Conservation (phyloP, 2,329 filamentous ascomycete species). For the Paraconiothyrium brasiliense region DNA sequence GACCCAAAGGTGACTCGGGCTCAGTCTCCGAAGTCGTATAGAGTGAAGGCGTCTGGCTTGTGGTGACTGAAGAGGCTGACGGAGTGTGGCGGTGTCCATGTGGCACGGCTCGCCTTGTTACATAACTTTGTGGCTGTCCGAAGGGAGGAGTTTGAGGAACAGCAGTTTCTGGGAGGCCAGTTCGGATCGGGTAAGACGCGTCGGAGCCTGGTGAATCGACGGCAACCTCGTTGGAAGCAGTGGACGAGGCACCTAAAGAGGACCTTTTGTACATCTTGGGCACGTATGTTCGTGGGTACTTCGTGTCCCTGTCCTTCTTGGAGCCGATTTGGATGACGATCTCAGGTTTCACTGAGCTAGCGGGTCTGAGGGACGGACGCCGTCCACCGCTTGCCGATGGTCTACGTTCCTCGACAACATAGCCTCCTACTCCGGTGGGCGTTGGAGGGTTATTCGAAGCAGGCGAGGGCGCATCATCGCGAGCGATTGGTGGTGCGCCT, state of each 20-base stretch:
- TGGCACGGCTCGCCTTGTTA: slow-evolving; percentile 28
- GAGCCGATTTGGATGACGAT: slow-evolving; percentile 39
- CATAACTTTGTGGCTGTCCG: slow-evolving; percentile 30
- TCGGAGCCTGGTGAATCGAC: slow-evolving; percentile 44
- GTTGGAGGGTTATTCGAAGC: slow-evolving; percentile 42
- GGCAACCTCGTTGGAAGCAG: slow-evolving; percentile 34
- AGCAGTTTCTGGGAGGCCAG: slow-evolving; percentile 43
- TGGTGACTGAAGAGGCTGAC: slow-evolving; percentile 39
- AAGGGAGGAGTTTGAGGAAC: slow-evolving; percentile 28
- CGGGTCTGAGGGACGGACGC: slow-evolving; percentile 39
- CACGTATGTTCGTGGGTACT: slow-evolving; percentile 28
- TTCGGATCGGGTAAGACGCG: slow-evolving; percentile 41
- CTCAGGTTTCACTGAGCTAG: slow-evolving; percentile 33
- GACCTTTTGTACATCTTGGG: slow-evolving; percentile 37
- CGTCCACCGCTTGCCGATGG: slow-evolving; percentile 31
- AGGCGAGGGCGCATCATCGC: slow-evolving; percentile 41
- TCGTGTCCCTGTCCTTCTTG: slow-evolving; percentile 39
- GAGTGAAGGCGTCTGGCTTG: slow-evolving; percentile 39
- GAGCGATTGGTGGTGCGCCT: slow-evolving; percentile 26
- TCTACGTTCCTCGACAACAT: slow-evolving; percentile 35
- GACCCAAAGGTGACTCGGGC: slow-evolving; percentile 37
- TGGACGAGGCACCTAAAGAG: slow-evolving; percentile 33
- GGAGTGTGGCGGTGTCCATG: slow-evolving; percentile 36
- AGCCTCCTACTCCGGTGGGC: slow-evolving; percentile 35
- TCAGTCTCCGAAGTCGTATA: slow-evolving; percentile 38